A percentile compares a stretch with the other conserved stretches of the same genome.
Evolutionary conservation across 2,329 filamentous ascomycete species (phyloP).

Genomic region (Diaporthe eres): DNA sequence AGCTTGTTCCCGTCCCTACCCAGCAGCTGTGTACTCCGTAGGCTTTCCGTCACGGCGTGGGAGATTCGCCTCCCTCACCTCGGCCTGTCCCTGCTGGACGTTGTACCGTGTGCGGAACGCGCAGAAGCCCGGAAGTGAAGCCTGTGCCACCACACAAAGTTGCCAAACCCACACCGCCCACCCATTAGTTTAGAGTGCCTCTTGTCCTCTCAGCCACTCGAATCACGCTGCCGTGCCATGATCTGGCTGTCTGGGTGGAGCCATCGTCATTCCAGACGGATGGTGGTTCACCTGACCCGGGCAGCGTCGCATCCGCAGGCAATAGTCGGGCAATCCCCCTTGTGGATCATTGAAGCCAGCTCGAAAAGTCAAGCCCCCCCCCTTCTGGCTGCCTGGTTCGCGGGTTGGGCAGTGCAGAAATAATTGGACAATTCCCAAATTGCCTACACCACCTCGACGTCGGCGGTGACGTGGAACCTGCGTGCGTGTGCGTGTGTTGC

Average conservation of each 20-base stretch:
- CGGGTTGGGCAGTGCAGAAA: constrained; percentile 3
- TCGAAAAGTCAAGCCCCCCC: background rate
- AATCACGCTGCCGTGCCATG: constrained; percentile 10
- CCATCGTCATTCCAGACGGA: constrained; percentile 30
- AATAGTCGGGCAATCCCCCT: constrained; percentile 6
- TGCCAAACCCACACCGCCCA: constrained; percentile 17
- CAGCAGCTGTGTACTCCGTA: background rate
- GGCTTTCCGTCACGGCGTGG: background rate
- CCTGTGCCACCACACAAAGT: background rate
- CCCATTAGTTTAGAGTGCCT: background rate
- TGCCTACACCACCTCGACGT: background rate
- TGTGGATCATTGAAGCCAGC: constrained; percentile 6
- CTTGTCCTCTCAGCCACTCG: constrained; percentile 18
- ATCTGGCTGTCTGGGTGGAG: constrained; percentile 14
- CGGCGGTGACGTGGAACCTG: constrained; percentile 14
- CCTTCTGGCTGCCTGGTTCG: background rate
- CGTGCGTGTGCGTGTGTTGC: constrained; percentile 8
- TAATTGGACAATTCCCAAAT: constrained; percentile 16
- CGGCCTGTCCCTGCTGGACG: constrained; percentile 12
- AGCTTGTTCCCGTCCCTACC: background rate
- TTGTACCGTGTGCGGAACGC: background rate
- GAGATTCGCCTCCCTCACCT: background rate
- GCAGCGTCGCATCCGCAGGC: constrained; percentile 22
- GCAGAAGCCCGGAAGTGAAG: constrained; percentile 6
- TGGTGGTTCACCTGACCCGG: constrained; percentile 28